A percentile compares a stretch with the other conserved stretches of the same genome.
These are phyloP conservation scores for Globisporangium irregulare DNA, from an alignment of 352 stramenopile species.

Conservation along the genomic window DNA sequence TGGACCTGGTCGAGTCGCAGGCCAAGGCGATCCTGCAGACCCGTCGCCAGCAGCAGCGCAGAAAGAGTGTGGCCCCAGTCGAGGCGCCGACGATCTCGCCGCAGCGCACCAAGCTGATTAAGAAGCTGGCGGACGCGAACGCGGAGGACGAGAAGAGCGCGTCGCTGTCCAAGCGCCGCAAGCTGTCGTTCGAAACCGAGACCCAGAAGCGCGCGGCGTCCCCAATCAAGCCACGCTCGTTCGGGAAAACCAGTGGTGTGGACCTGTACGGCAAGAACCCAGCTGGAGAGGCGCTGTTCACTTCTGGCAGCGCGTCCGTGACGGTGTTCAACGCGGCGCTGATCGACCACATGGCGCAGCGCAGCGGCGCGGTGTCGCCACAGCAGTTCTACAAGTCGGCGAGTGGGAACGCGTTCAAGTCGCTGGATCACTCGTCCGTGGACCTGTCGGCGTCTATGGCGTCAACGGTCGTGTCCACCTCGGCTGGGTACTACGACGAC, in stretches of 20 bases:
- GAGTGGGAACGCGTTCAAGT: conserved; percentile 30
- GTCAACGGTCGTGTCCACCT: conserved; percentile 55
- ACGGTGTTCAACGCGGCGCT: conserved; percentile 16
- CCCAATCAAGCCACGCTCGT: conserved; percentile 16
- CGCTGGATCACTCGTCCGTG: conserved; percentile 27
- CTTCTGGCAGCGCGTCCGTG: conserved; percentile 1
- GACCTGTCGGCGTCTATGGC: conserved; percentile 65
- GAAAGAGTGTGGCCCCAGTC: not conserved
- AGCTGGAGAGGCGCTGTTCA: conserved; percentile 2
- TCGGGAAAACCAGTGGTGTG: not conserved
- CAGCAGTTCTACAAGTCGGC: conserved; percentile 12
- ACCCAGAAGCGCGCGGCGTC: conserved; percentile 6
- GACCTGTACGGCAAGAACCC: conserved; percentile 14
- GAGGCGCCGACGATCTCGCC: conserved; percentile 22
- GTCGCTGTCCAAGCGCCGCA: conserved; percentile 34
- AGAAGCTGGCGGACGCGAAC: conserved; percentile 26
- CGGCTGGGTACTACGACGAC: conserved; percentile 54
- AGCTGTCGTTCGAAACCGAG: conserved; percentile 32
- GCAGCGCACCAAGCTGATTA: conserved; percentile 30
- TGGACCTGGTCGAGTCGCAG: conserved; percentile 56
- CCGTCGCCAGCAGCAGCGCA: conserved; percentile 31
- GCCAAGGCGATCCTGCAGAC: conserved; percentile 52
- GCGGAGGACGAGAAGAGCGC: conserved; percentile 20
- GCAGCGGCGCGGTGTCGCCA: conserved; percentile 9
- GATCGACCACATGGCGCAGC: conserved; percentile 12